These are phyloP conservation scores for Geotrichum aggregatum DNA, from an alignment of 1,139 yeast species.

Conservation along the genomic window DNA sequence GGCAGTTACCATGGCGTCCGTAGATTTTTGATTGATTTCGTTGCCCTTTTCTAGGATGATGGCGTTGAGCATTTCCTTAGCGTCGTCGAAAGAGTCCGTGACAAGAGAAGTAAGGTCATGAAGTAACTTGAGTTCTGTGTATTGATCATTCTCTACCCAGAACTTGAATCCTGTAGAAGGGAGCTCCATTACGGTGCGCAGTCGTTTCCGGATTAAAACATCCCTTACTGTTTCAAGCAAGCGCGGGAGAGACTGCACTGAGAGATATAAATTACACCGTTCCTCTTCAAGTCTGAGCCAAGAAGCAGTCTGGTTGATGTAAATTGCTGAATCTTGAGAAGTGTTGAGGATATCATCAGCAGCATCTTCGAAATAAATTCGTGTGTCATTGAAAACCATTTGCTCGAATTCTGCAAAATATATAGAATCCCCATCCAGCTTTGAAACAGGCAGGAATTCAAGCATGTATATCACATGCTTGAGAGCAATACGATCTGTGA, in stretches of 20 bases:
- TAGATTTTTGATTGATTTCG: conserved; percentile 35
- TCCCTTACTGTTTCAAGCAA: conserved; percentile 55
- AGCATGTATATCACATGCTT: conserved; percentile 67
- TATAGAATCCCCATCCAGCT: conserved; percentile 43
- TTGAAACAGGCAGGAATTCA: conserved; percentile 51
- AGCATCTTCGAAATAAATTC: conserved; percentile 50
- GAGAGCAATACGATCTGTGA: conserved; percentile 58
- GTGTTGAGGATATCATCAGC: conserved; percentile 43
- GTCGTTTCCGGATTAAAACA: conserved; percentile 57
- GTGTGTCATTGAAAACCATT: conserved; percentile 52
- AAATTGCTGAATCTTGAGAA: conserved; percentile 49
- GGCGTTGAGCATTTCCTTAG: conserved; percentile 49
- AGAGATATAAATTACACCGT: conserved; percentile 51
- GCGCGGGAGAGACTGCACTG: conserved; percentile 49
- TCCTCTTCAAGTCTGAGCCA: conserved; percentile 57
- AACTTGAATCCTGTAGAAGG: conserved; percentile 53
- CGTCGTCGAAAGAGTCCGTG: conserved; percentile 49
- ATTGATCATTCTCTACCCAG: conserved; percentile 49
- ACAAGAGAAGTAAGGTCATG: conserved; percentile 53
- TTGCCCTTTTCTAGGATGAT: conserved; percentile 47
- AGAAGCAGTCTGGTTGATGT: conserved; percentile 51
- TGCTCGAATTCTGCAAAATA: conserved; percentile 69
- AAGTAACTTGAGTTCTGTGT: conserved; percentile 44
- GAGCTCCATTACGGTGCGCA: conserved; percentile 49
- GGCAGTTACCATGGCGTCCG: conserved; percentile 21